Evolutionary conservation across 1,284 basidiomycete genomes (phyloP), one percentile per base, ranked within the genome.

Genomic region (Takashimella tepidaria): DNA sequence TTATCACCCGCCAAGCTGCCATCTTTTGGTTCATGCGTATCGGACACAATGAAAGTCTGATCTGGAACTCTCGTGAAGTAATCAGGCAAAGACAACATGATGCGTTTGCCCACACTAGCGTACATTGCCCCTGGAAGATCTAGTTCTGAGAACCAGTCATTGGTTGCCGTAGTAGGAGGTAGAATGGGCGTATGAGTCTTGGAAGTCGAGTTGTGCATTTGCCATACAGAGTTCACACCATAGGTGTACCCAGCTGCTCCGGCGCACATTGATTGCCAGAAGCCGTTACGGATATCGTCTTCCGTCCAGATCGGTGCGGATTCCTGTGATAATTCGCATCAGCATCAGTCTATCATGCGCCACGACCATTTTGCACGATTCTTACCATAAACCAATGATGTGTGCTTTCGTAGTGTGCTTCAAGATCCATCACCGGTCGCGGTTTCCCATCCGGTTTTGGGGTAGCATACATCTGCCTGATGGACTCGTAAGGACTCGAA

Each of bases 101-200:
- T 52, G 5, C 42, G 26, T 12, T 54, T 45, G 24, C 50, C 47
- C 20, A 49, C 53, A 1, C 42, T 31, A 10, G 41, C 52, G 5
- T 56, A 27, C 23, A 55, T 55, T 4, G 61, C 56, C 11, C 62
- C 57, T n/a, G n/a, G n/a, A n/a, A n/a, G n/a, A n/a, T n/a, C n/a
- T n/a, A n/a, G n/a, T n/a, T n/a, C n/a, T 2, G 50, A 46, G 22
- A 48, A 64, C 58, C 51, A 58, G 51, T 55, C 55, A 20, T 40
- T 55, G 43, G 50, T 55, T 10, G 45, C 53, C 21, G 49, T 55
- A 11, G 51, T 56, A 53, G 50, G 22, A 3, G 3, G 27, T 12
- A 16, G 51, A 41, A 59, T 62, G 13, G 58, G 60, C 0, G 58
- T 55, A 44, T 60, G 56, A 1, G 54, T 55, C 40, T 59, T 60